Percentiles rank a stretch among this genome's conserved stretches.
These are phyloP conservation scores for Lathyrus aphaca DNA, from an alignment of 306 rosid species.

Conservation along the genomic window DNA sequence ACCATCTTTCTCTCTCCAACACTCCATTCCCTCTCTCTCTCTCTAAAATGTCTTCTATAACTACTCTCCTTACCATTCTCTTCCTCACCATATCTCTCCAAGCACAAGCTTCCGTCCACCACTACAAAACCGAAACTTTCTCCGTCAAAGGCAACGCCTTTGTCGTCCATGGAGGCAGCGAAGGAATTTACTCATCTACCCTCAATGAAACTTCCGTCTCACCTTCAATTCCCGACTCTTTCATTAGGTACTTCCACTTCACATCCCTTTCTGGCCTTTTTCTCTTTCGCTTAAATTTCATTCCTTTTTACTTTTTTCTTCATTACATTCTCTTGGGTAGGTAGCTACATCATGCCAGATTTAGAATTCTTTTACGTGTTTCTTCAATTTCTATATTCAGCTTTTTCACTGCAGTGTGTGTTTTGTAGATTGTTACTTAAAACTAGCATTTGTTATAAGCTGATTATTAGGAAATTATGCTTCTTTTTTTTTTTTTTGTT, in stretches of 20 bases:
- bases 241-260: slow-evolving; percentile 58
- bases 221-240: slow-evolving; percentile 63
- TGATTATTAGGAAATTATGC: neutral
- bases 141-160: slow-evolving; percentile 80
- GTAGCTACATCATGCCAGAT: slow-evolving; percentile 1
- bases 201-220: slow-evolving; percentile 38
- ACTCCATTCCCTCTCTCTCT: slow-evolving; percentile 5
- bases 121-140: slow-evolving; percentile 65
- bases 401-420: slow-evolving; percentile 3
- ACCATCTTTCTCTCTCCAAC: neutral
- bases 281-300: slow-evolving; percentile 14
- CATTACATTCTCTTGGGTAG: slow-evolving; percentile 5
- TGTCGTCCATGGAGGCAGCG: slow-evolving; percentile 94
- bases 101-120: slow-evolving; percentile 80
- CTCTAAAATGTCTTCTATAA: slow-evolving; percentile 24
- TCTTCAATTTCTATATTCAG: neutral
- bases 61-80: slow-evolving; percentile 40
- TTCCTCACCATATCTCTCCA: slow-evolving; percentile 37
- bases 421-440: too few relatives aligned
- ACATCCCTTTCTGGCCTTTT: slow-evolving; percentile 20
- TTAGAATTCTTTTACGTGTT: neutral
- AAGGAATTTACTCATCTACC: slow-evolving; percentile 84
- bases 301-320: slow-evolving; percentile 8
- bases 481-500: slow-evolving; percentile 35
- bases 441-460: too few relatives aligned